Percentiles rank a stretch among this genome's conserved stretches.
Evolutionary conservation across 768 basidiomycete genomes (phyloP).

Genomic region (Rhodosporidiobolus sp.): DNA sequence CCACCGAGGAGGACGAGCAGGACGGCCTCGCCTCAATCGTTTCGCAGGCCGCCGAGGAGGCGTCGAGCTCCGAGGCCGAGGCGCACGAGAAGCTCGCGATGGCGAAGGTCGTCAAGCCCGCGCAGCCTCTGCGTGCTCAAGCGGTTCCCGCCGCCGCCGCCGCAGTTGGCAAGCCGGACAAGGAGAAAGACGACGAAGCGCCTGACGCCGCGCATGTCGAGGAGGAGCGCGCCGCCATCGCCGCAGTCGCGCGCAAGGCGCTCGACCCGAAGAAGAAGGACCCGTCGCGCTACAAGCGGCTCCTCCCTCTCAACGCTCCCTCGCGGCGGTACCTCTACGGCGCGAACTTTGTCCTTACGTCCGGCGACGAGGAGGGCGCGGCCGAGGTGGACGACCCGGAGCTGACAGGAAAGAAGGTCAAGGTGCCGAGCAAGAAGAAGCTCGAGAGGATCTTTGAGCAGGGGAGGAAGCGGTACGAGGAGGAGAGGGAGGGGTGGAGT

Average conservation of each 20-base stretch:
- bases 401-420: conserved; percentile 17
- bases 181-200: too few species aligned
- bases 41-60: neutral
- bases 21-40: conserved; percentile 16
- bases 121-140: neutral
- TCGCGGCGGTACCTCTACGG: conserved; percentile 29
- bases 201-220: neutral
- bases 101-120: neutral
- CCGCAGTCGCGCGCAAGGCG: neutral
- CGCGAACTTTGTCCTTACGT: conserved; percentile 26
- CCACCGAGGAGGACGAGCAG: conserved; percentile 7
- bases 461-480: conserved; percentile 14
- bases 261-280: conserved; percentile 17
- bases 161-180: too few species aligned
- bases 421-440: conserved; percentile 24
- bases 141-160: neutral
- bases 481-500: conserved; percentile 17
- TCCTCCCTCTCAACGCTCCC: conserved; percentile 7
- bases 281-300: conserved; percentile 29
- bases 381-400: conserved; percentile 24
- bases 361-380: neutral
- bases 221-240: neutral
- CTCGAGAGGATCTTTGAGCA: conserved; percentile 8
- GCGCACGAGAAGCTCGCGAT: neutral
- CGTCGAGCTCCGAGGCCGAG: neutral